Conservation (phyloP, 2,329 filamentous ascomycete species). For the Trichoderma polysporum region DNA sequence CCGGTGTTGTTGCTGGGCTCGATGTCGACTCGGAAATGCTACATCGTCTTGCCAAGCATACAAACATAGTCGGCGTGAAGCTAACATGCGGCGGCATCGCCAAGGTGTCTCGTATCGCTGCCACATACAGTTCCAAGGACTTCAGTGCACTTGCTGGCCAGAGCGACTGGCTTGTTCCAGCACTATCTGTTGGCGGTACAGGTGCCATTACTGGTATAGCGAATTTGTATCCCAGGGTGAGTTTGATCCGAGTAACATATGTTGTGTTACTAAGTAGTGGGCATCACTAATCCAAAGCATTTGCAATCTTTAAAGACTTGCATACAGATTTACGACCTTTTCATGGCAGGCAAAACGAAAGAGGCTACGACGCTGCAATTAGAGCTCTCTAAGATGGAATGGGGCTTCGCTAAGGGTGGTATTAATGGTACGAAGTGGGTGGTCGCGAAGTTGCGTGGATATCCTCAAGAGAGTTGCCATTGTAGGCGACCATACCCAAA, state of each 20-base stretch:
- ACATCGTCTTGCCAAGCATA: conserved; percentile 45
- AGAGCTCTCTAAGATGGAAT: conserved; percentile 52
- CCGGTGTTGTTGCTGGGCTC: conserved; percentile 63
- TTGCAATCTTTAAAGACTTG: conserved; percentile 37
- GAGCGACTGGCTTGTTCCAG: conserved; percentile 68
- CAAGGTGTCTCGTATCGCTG: conserved; percentile 63
- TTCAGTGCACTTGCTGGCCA: conserved; percentile 71
- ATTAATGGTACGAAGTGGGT: conserved; percentile 62
- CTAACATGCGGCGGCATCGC: conserved; percentile 73
- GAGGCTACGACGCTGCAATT: conserved; percentile 52
- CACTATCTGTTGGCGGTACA: conserved; percentile 56
- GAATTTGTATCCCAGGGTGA: conserved; percentile 59
- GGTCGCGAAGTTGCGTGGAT: conserved; percentile 54
- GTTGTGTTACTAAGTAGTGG: rapidly evolving
- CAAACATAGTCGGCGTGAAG: conserved; percentile 69
- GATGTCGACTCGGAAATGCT: conserved; percentile 69
- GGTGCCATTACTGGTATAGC: conserved; percentile 64
- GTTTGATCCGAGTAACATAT: background rate
- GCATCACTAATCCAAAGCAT: background rate
- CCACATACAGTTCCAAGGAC: conserved; percentile 48
- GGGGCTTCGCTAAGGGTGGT: conserved; percentile 57
- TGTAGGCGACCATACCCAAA: conserved; percentile 55
- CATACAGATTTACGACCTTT: conserved; percentile 50
- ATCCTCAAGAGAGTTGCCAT: conserved; percentile 49
- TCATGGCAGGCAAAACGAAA: conserved; percentile 44